Evolutionary conservation across 2,329 filamentous ascomycete genomes (phyloP), one percentile per base, ranked within the genome.

Genomic region (Fusarium ambrosium): DNA sequence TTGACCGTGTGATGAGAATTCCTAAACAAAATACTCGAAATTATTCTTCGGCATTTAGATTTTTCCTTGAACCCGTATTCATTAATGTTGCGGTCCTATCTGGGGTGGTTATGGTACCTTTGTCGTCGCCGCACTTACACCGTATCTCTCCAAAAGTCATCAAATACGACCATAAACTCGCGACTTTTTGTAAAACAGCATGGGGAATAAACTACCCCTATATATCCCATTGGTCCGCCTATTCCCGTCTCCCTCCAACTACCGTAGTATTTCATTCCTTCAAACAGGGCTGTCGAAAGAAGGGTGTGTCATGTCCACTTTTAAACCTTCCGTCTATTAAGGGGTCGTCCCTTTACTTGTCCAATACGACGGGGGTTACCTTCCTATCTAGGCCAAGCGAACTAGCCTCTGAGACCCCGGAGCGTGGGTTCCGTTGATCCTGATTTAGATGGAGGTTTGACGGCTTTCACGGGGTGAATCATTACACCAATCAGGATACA

Each of bases 151-250:
- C 51, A 20, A 55, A 55, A 34, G 27, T 4, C 29, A 55, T 9
- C 27, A 55, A 32, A 55, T 55, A 55, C 51, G 51, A 29, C 51
- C 27, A 20, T 29, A 55, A 55, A 27, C 45, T 51, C 27, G 7
- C 18, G 27, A 55, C 51, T 55, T 55, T 48, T 55, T 55, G 27
- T 55, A 32, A 55, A 55, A 20, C n/a, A 6, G 51, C n/a, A 32
- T 34, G 51, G 51, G 48, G 27, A 34, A 55, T 2, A 32, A 20
- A 14, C 6, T 14, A n/a, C 18, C 27, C 27, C 27, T 32, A 55
- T 55, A 55, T 55, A 14, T 20, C 51, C 51, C 18, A 55, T 55
- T 55, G 51, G 51, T n/a, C n/a, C 27, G 51, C 51, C 51, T 55
- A 55, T 55, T 14, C 11, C 18, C 16, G 6, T 27, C 27, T 27